These are phyloP conservation scores for Trichoderma arundinaceum DNA, from an alignment of 2,329 filamentous ascomycete genomes.

Conservation along the genomic window DNA sequence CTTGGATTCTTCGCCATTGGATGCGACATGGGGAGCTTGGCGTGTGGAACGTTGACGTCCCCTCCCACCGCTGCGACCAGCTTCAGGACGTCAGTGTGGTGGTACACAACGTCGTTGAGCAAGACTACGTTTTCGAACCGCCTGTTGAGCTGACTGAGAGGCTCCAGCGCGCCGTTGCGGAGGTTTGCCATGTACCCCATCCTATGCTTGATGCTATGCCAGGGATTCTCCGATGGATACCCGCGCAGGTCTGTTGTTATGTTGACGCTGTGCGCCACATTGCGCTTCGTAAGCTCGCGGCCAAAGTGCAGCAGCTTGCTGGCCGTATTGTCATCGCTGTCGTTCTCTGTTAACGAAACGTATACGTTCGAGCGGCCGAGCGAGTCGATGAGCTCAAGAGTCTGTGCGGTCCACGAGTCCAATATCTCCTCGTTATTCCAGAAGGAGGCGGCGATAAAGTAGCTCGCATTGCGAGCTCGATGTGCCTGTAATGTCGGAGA, in stretches of 20 bases:
- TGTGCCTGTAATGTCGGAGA: conserved; percentile 29
- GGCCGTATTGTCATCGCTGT: conserved; percentile 31
- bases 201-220: conserved; percentile 27
- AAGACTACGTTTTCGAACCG: conserved; percentile 32
- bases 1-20: neutral
- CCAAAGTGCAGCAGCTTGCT: conserved; percentile 32
- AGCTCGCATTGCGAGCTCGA: conserved; percentile 29
- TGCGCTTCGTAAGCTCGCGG: conserved; percentile 27
- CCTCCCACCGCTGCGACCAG: conserved; percentile 30
- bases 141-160: conserved; percentile 20
- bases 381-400: conserved; percentile 31
- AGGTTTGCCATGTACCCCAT: conserved; percentile 33
- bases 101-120: conserved; percentile 31
- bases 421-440: conserved; percentile 30
- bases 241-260: conserved; percentile 30
- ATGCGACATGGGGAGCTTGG: neutral
- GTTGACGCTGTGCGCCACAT: conserved; percentile 30
- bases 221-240: conserved; percentile 29
- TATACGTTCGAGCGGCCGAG: conserved; percentile 30
- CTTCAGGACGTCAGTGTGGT: conserved; percentile 32
- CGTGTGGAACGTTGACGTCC: conserved; percentile 12
- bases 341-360: conserved; percentile 32
- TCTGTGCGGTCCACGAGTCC: conserved; percentile 29
- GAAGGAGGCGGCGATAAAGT: conserved; percentile 32
- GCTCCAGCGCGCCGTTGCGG: conserved; percentile 32